Conservation (phyloP, 2,329 filamentous ascomycete species). For the Sarocladium oryzae region DNA sequence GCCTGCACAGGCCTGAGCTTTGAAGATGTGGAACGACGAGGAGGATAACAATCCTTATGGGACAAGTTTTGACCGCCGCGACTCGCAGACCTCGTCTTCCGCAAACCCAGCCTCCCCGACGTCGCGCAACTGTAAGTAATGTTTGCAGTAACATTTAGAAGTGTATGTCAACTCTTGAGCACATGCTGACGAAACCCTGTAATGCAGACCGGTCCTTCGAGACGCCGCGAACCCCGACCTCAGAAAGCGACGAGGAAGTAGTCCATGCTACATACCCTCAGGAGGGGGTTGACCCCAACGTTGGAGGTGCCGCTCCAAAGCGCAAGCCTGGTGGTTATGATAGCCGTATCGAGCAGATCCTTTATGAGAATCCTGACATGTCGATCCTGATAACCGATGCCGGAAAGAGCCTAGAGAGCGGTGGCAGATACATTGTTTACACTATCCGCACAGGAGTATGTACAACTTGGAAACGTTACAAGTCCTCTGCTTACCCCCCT, state of each 20-base stretch:
- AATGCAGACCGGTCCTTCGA: slow-evolving; percentile 42
- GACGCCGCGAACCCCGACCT: slow-evolving; percentile 63
- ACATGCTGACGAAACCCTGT: not conserved
- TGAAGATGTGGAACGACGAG: slow-evolving; percentile 93
- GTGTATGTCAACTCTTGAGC: too few relatives aligned
- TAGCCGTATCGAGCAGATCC: slow-evolving; percentile 92
- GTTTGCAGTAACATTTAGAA: too few relatives aligned
- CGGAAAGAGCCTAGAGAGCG: slow-evolving; percentile 89
- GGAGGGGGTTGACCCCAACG: slow-evolving; percentile 39
- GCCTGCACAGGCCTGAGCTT: not conserved
- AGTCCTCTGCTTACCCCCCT: not conserved
- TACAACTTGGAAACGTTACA: not conserved
- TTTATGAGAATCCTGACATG: slow-evolving; percentile 88
- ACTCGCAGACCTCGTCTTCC: slow-evolving; percentile 66
- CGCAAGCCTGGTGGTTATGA: slow-evolving; percentile 83
- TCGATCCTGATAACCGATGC: slow-evolving; percentile 90
- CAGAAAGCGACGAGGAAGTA: slow-evolving; percentile 61
- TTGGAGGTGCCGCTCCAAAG: slow-evolving; percentile 40
- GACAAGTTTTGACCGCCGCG: slow-evolving; percentile 78
- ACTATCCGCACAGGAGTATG: slow-evolving; percentile 89
- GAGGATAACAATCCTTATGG: slow-evolving; percentile 92
- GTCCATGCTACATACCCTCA: slow-evolving; percentile 30
- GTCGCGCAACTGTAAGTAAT: slow-evolving; percentile 48
- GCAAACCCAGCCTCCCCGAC: slow-evolving; percentile 58
- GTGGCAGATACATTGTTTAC: slow-evolving; percentile 92